Base-by-base conservation (phyloP, 129 eudicot genomes). In the Lonicera japonica region DNA sequence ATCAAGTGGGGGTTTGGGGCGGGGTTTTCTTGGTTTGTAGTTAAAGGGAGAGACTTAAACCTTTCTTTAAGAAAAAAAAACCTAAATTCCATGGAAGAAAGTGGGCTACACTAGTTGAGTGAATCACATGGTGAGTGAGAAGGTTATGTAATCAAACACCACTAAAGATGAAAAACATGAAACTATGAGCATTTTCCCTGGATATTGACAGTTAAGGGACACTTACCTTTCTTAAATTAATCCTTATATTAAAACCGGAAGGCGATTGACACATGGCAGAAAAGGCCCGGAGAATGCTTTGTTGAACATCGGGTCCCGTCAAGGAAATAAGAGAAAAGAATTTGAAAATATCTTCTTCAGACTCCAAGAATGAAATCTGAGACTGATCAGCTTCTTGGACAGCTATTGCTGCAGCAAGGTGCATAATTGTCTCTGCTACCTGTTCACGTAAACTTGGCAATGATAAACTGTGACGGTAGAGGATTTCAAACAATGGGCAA, bases 271-370 rank as follows among this genome's bases (percentile, higher is more conserved):
- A 81, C 59, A 73, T 64, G 29, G 80, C 83, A 70, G 60, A 71
- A 67, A 81, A 81, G 38, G 77, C 73, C 46, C 72, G 56, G 69
- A 81, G 87, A 67, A 77, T 70, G 20, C 61, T 70, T 67, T 77
- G 78, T 64, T 77, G 83, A 45, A 70, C 75, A 63, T 82, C 69
- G 40, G 87, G 75, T 45, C 81, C 74, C 17, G 54, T 64, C 25
- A 73, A 71, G 15, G 83, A 78, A 54, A 82, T 71, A 34, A 74
- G 80, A 40, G 84, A 82, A 58, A 78, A 75, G 15, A 82, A 80
- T 40, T 82, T 74, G 65, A 78, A 82, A 60, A 75, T 73, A 39
- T 74, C 88, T 53, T 82, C 84, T 58, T 82, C 79, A 15, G 83
- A 70, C 60, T 74, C 73, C 25, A 78, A 46, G 46, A 82, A 68